phyloP scores from a whole-genome alignment of 2,329 filamentous ascomycete species.

The Phialophora verrucosa region DNA sequence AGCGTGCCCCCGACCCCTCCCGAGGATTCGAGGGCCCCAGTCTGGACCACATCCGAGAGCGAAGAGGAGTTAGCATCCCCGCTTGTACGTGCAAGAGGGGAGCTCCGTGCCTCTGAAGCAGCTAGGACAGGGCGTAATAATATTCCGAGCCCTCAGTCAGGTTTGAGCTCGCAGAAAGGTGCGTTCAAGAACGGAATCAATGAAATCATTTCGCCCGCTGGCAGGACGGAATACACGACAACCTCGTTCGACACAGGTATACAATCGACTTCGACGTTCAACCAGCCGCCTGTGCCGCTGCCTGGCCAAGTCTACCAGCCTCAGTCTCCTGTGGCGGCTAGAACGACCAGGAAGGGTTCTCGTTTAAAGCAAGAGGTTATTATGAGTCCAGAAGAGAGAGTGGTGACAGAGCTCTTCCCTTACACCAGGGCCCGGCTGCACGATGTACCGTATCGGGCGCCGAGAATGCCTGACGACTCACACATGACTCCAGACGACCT shows the following conservation, averaged over 20 bases:
- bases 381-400: conserved; percentile 75
- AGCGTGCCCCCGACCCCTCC: conserved; percentile 77
- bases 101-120: conserved; percentile 68
- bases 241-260: conserved; percentile 53
- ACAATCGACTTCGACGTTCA: conserved; percentile 25
- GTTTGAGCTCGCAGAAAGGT: conserved; percentile 62
- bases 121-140: conserved; percentile 67
- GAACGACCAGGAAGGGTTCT: conserved; percentile 61
- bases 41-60: conserved; percentile 62
- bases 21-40: conserved; percentile 67
- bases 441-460: conserved; percentile 80
- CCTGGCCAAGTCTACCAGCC: conserved; percentile 47
- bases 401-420: conserved; percentile 80
- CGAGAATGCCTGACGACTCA: conserved; percentile 62
- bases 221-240: conserved; percentile 50
- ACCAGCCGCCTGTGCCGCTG: conserved; percentile 25
- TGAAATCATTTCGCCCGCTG: conserved; percentile 50
- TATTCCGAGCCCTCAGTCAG: conserved; percentile 70
- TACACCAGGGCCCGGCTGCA: conserved; percentile 79
- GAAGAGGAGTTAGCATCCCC: conserved; percentile 77
- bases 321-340: conserved; percentile 56
- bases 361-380: conserved; percentile 80
- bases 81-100: conserved; percentile 74
- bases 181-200: conserved; percentile 49
- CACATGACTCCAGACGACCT: conserved; percentile 76